Evolutionary conservation across 2,329 filamentous ascomycete genomes (phyloP), one percentile per base, ranked within the genome.

Genomic region (Sporothrix inflata): DNA sequence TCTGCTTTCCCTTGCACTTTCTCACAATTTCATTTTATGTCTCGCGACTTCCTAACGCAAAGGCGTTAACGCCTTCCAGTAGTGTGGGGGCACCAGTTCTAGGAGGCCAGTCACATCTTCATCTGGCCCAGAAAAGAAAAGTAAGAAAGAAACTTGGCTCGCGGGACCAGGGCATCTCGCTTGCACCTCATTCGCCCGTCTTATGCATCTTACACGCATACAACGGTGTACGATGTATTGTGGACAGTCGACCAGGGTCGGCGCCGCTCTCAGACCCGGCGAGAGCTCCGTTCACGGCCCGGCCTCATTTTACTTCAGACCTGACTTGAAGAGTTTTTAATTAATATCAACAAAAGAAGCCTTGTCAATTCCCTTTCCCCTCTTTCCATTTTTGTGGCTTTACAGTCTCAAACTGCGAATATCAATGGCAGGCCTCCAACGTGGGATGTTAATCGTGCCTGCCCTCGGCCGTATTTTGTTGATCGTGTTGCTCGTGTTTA

Each of bases 21-120:
- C 49, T 19, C 24, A 19, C 4, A 45, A 27, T 11, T 42, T 42
- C 21, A 27, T 19, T 65, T 66, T 21, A 9, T 45, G 11, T 30
- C 24, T 51, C 45, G 42, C 27, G 19, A n/a, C 24, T 38, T 67
- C 45, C 63, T 51, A 67, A 49, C 42, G 42, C 63, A 34, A 30
- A 38, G 27, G 19, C 27, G 30, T 51, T 51, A 67, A 49, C 27
- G 45, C 45, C 24, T 49, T 49, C 42, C 63, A 66, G 63, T 66
- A 49, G 63, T 66, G 63, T 66, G 63, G 65, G 63, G 65, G 65
- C 27, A 24, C 38, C 60, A 27, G 12, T 61, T 45, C 24, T 34
- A 21, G 16, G 14, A 19, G 19, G 16, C 55, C 61, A 66, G 40
- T 47, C 40, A 30, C 14, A 66, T 30, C 21, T 27, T n/a, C 14